Percentiles rank a stretch among this genome's conserved stretches.
These are phyloP conservation scores for Symmetrospora coprosmae DNA, from an alignment of 768 basidiomycete genomes.

Conservation along the genomic window DNA sequence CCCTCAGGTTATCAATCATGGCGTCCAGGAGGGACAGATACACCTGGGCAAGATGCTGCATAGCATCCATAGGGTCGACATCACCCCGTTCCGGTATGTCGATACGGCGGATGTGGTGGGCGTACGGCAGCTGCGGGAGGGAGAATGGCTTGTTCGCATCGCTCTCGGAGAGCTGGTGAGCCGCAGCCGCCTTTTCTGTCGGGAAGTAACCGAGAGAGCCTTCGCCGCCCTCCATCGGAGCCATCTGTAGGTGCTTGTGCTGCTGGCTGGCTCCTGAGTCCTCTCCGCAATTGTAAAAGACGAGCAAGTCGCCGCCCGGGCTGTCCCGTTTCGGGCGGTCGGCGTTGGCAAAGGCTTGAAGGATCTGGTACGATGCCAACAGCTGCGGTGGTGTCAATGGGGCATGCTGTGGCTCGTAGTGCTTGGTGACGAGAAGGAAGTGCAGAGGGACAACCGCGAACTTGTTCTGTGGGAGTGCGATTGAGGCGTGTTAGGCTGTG, in stretches of 20 bases:
- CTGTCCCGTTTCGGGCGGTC: not conserved
- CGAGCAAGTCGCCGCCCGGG: constrained; percentile 4
- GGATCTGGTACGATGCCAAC: constrained; percentile 10
- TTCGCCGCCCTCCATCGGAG: constrained; percentile 16
- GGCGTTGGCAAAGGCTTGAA: not conserved
- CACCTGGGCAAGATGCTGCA: constrained; percentile 6
- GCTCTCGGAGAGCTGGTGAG: not conserved
- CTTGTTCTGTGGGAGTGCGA: constrained; percentile 4
- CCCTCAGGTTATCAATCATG: constrained; percentile 7
- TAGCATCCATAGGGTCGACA: not conserved
- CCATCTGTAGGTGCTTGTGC: constrained; percentile 19
- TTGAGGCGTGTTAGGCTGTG: not conserved
- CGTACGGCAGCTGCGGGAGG: not conserved
- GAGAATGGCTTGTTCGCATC: constrained; percentile 2
- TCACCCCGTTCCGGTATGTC: not conserved
- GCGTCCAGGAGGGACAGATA: constrained; percentile 13
- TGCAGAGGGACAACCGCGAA: constrained; percentile 15
- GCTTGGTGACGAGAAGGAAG: constrained; percentile 8
- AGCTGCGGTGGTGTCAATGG: constrained; percentile 12
- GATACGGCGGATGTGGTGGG: constrained; percentile 8
- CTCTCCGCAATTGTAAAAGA: constrained; percentile 20
- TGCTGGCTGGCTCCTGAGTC: constrained; percentile 1
- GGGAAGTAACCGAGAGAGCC: constrained; percentile 9
- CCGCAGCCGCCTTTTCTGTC: not conserved
- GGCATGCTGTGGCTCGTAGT: constrained; percentile 7